Evolutionary conservation across 768 basidiomycete genomes (phyloP), one percentile per base, ranked within the genome.

Genomic region (Leccinum sublutescens): DNA sequence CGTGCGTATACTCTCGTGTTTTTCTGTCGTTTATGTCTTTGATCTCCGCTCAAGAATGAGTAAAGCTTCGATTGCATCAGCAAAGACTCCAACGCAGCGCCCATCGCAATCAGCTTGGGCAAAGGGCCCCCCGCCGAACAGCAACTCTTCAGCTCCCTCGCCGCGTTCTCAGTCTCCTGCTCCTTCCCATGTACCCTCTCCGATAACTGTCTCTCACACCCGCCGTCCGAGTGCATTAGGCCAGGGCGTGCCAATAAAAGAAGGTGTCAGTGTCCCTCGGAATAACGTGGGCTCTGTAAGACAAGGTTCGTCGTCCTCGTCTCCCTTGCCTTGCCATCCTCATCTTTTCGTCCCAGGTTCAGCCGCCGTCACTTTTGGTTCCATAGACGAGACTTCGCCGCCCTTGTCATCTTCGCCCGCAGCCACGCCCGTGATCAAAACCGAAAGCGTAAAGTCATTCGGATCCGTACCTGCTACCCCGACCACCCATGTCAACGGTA

Each of bases 81-180:
- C 78, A 78, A 88, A 87, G 85, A 87, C 78, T 80, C 82, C 82
- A 76, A 74, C 85, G 78, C 85, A 80, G 83, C 85, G 87, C 78
- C 78, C 88, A 74, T 74, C 81, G 80, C 85, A 86, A 82, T 93
- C 92, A 77, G 93, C 91, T 81, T 96, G 93, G 93, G 79, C 89
- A 78, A 88, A 78, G 82, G 92, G 93, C 74, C 93, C 93, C 54
- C 92, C 93, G 57, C 82, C 83, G 77, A 81, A 74, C 64, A 77
- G 66, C 62, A 73, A 58, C 12, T 73, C 85, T 56, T 76, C 78
- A 59, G 74, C 77, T 52, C 73, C 88, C 58, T 82, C 87, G 61
- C 81, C 88, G 59, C 87, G 90, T 74, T 86, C 91, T 51, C 88
- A 91, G 76, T 89, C 90, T 62, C 88, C 90, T 64, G 88, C 85